Percentiles rank a stretch among this genome's conserved stretches.
phyloP scores from a whole-genome alignment of 2,329 filamentous ascomycete species.

The Colletotrichum sublineola region DNA sequence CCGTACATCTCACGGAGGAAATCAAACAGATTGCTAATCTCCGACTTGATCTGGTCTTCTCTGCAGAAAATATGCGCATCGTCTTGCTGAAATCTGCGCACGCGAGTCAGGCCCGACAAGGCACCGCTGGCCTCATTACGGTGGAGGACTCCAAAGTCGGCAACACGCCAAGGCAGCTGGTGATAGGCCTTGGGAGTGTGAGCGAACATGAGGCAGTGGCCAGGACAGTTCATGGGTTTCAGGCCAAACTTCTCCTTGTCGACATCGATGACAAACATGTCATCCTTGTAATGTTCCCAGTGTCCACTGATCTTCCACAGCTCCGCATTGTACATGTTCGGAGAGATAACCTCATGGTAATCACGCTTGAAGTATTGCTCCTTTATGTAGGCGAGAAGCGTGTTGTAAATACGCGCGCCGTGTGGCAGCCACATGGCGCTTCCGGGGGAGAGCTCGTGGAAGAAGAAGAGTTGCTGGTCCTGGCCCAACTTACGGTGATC shows the following conservation, averaged over 20 bases:
- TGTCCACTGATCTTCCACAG: conserved; percentile 97
- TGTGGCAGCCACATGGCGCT: conserved; percentile 94
- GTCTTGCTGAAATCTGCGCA: conserved; percentile 95
- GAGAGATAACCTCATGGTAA: conserved; percentile 95
- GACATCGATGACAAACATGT: conserved; percentile 77
- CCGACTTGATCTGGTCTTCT: conserved; percentile 78
- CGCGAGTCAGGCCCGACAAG: conserved; percentile 89
- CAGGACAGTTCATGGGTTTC: conserved; percentile 99
- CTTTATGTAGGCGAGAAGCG: conserved; percentile 83
- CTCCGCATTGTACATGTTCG: conserved; percentile 91
- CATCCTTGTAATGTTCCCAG: conserved; percentile 92
- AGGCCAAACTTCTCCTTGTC: conserved; percentile 85
- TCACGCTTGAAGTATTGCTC: conserved; percentile 93
- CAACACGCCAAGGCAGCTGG: conserved; percentile 91
- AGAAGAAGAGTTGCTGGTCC: conserved; percentile 98
- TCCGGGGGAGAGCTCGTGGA: conserved; percentile 92
- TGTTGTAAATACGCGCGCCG: conserved; percentile 93
- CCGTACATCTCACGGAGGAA: conserved; percentile 83
- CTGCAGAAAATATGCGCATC: conserved; percentile 97
- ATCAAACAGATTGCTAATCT: conserved; percentile 88
- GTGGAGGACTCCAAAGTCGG: conserved; percentile 90
- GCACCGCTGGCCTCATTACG: conserved; percentile 96
- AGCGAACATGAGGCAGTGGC: conserved; percentile 89
- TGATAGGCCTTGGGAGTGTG: conserved; percentile 88
- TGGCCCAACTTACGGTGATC: conserved; percentile 94